Evolutionary conservation across 2,329 filamentous ascomycete genomes (phyloP).

Genomic region (Pseudofabraea citricarpa): DNA sequence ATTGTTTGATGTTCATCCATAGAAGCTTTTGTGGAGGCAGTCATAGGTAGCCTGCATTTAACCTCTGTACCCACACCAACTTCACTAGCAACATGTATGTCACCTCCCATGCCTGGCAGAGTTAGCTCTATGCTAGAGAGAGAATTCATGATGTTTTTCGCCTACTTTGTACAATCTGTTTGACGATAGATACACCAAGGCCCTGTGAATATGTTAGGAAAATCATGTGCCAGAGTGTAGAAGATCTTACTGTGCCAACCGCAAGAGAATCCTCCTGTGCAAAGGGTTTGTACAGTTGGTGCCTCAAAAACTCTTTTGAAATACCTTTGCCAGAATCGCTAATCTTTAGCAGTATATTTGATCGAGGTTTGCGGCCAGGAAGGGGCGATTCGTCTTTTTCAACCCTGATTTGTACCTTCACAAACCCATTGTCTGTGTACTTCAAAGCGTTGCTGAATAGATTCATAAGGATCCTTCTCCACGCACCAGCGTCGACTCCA

Average conservation of each 20-base stretch:
- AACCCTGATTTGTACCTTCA: slow-evolving; percentile 37
- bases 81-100: slow-evolving; percentile 51
- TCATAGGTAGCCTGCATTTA: slow-evolving; percentile 20
- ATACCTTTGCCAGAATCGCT: slow-evolving; percentile 63
- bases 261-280: slow-evolving; percentile 57
- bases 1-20: slow-evolving; percentile 9
- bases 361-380: slow-evolving; percentile 9
- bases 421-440: slow-evolving; percentile 49
- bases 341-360: slow-evolving; percentile 38
- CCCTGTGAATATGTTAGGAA: too few relatives aligned
- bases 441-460: slow-evolving; percentile 59
- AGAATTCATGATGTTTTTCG: too few relatives aligned
- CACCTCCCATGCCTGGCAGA: slow-evolving; percentile 55
- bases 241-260: slow-evolving; percentile 55
- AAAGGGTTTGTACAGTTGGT: slow-evolving; percentile 57
- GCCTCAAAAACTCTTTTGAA: slow-evolving; percentile 54
- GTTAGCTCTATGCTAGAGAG: too few relatives aligned
- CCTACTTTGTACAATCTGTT: slow-evolving; percentile 52
- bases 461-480: slow-evolving; percentile 52
- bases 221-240: too few relatives aligned
- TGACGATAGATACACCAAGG: slow-evolving; percentile 59
- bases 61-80: slow-evolving; percentile 51
- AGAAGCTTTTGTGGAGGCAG: slow-evolving; percentile 2
- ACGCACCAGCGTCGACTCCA: slow-evolving; percentile 47
- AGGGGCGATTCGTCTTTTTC: slow-evolving; percentile 17